Base-by-base conservation (phyloP, 805 yeast species). In the Candida morakotiae region DNA sequence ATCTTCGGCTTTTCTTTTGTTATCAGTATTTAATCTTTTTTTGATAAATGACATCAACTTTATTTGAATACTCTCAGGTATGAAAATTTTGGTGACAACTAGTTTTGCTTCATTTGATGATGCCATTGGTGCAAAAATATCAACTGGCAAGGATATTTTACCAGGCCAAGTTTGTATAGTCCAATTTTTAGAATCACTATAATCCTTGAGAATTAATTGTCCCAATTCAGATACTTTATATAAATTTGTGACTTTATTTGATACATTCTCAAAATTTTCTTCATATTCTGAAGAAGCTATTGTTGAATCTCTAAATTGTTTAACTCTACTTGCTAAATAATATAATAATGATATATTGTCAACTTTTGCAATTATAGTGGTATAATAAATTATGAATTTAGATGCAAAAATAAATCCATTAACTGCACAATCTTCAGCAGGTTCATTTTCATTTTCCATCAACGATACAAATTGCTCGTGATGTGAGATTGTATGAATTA, bases 101-200 rank as follows among this genome's bases (percentile, higher is more conserved):
- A 56, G 59, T 42, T 79, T 83, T 2, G 87, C 82, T 42, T 78
- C 82, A 11, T 66, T 60, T 2, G 74, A 53, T n/a, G 74, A 65
- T 7, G 66, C 63, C 68, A 83, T 77, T 1, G 84, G 77, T n/a
- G 68, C 62, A 57, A 73, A 87, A 7, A 85, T 53, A 51, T 87
- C 96, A n/a, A 69, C 59, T 0, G 91, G 81, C 14, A 87, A 56
- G 14, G 76, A 74, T 13, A 83, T 56, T 48, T 81, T 83, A 1
- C 91, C 94, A 0, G 95, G 94, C 79, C 89, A 88, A 0, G 88
- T 79, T 17, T 81, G 75, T 39, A 84, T 65, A 16, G 73, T 73
- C 95, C 95, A 87, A 31, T 68, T 70, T 48, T 72, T 79, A 17
- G 60, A 50, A 17, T 74, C 80, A 29, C 81, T 75, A 17, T 77